phyloP scores from a whole-genome alignment of 371 early-diverging fungal genomes.

The Syncephalastrum sp. region DNA sequence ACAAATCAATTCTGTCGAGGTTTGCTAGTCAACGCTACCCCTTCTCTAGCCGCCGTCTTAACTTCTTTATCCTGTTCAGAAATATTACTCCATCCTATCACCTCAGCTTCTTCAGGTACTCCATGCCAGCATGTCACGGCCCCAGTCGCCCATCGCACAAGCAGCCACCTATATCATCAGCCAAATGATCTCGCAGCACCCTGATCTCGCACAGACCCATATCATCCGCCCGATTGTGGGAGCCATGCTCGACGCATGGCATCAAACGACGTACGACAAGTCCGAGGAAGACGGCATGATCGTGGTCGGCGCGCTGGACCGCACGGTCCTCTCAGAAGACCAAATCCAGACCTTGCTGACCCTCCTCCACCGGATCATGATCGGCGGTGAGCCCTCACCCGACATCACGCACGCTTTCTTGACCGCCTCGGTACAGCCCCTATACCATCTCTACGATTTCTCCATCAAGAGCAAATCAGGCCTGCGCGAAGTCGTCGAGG shows the following conservation, averaged over 20 bases:
- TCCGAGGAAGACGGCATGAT: constrained; percentile 1
- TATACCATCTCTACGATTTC: constrained; percentile 66
- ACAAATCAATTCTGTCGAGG: constrained; percentile 59
- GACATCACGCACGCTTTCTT: constrained; percentile 55
- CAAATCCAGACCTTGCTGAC: constrained; percentile 39
- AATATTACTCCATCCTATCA: constrained; percentile 59
- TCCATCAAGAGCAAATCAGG: constrained; percentile 50
- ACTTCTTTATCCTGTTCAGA: not conserved
- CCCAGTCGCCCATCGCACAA: constrained; percentile 31
- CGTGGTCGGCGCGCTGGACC: constrained; percentile 25
- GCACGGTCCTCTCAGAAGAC: constrained; percentile 39
- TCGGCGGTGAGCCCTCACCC: constrained; percentile 67
- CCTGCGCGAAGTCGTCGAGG: constrained; percentile 45
- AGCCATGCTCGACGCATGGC: constrained; percentile 37
- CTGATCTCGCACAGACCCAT: constrained; percentile 46
- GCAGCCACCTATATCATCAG: constrained; percentile 57
- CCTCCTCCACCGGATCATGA: constrained; percentile 53
- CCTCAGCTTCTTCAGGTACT: constrained; percentile 51
- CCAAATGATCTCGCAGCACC: constrained; percentile 51
- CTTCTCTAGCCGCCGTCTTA: not conserved
- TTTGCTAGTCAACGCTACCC: constrained; percentile 4
- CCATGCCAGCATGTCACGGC: constrained; percentile 8
- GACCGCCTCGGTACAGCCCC: constrained; percentile 44
- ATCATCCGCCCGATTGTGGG: constrained; percentile 53
- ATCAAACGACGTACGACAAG: constrained; percentile 8